Conservation (phyloP, 148 eudicot genomes). For the Rhododendron ovatum region DNA sequence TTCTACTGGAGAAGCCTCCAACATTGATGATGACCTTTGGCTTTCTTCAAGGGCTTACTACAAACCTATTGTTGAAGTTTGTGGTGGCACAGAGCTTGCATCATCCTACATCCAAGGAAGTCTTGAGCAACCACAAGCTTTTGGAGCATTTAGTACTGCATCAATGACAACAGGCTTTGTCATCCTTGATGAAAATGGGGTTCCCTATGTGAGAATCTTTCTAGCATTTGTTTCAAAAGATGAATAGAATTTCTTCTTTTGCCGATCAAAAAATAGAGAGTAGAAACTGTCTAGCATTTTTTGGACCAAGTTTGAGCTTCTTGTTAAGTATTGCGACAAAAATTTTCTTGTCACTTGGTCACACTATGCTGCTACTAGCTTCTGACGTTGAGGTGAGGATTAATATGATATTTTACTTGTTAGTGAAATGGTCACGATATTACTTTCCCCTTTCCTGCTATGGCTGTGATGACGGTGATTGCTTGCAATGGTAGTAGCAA, state of each 20-base stretch:
- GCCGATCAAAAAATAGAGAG: neutral
- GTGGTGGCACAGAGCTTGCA: slow-evolving; percentile 97
- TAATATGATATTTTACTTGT: neutral
- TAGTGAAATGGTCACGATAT: neutral
- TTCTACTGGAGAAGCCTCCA: slow-evolving; percentile 89
- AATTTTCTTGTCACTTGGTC: neutral
- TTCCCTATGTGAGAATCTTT: slow-evolving; percentile 60
- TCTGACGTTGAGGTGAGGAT: neutral
- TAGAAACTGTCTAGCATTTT: neutral
- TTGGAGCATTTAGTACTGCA: slow-evolving; percentile 79
- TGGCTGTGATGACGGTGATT: neutral
- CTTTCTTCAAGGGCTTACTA: slow-evolving; percentile 85
- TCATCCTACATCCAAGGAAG: slow-evolving; percentile 63
- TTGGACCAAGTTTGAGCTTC: neutral
- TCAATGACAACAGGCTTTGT: slow-evolving; percentile 67
- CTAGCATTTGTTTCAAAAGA: neutral
- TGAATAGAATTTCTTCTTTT: neutral
- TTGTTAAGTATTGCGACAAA: neutral
- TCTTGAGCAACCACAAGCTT: slow-evolving; percentile 84
- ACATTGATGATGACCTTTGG: slow-evolving; percentile 94
- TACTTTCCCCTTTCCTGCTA: neutral
- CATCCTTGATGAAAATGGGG: slow-evolving; percentile 70
- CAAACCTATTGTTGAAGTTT: slow-evolving; percentile 75
- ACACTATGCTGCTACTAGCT: neutral
- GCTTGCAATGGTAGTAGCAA: neutral